Conservation (phyloP, 495 filamentous ascomycete species). For the Achaetomiella virescens region DNA sequence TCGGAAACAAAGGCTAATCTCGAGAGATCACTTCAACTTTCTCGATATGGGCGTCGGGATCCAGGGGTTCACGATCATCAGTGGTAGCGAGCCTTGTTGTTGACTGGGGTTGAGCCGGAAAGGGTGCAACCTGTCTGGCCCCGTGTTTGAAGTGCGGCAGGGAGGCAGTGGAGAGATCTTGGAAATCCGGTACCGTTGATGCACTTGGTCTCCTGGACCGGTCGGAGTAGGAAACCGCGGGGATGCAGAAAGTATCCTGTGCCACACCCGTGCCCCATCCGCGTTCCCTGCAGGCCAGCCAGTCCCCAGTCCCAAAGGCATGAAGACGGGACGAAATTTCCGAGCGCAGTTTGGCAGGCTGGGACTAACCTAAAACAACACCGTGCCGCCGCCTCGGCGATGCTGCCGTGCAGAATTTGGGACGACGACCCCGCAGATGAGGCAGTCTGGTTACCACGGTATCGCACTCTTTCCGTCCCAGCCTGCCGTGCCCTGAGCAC, state of each 20-base stretch:
- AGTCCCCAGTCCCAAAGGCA: constrained; percentile 20
- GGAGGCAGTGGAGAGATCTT: constrained; percentile 18
- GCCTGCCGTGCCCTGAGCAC: too few species aligned
- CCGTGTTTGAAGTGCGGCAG: constrained; percentile 28
- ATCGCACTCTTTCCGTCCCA: too few species aligned
- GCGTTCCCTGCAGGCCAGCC: constrained; percentile 17
- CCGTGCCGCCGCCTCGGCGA: constrained; percentile 8
- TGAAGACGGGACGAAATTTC: constrained; percentile 27
- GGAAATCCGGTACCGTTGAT: constrained; percentile 17
- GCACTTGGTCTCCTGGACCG: constrained; percentile 8
- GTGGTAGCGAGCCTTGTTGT: constrained; percentile 22
- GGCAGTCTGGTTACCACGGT: neutral
- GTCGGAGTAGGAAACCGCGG: constrained; percentile 14
- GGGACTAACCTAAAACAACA: constrained; percentile 14
- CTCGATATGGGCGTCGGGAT: constrained; percentile 17
- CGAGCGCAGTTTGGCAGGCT: constrained; percentile 13
- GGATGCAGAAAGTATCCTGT: constrained; percentile 10
- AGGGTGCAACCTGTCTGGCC: constrained; percentile 24
- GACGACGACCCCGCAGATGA: constrained; percentile 13
- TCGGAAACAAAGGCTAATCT: constrained; percentile 25
- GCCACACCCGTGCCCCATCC: constrained; percentile 23
- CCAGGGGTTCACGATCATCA: constrained; percentile 27
- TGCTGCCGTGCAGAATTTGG: constrained; percentile 15
- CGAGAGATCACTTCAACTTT: too few species aligned
- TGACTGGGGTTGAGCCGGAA: constrained; percentile 26